phyloP scores from a whole-genome alignment of 1,284 basidiomycete species.

The Ganoderma sp. region DNA sequence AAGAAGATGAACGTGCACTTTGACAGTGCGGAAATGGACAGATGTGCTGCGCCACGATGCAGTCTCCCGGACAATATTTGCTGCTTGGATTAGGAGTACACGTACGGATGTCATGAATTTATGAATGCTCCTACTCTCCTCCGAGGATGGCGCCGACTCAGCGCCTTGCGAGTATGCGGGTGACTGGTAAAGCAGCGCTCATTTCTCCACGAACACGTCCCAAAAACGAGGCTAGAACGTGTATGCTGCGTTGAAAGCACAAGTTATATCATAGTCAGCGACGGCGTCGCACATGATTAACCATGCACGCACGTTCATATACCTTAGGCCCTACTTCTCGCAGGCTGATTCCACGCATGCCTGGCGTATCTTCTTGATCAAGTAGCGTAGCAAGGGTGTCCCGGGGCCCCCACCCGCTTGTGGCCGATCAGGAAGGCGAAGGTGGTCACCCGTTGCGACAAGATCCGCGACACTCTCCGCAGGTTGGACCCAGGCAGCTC shows the following conservation, averaged over 20 bases:
- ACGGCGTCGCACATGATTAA: background rate
- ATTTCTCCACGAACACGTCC: slow-evolving; percentile 10
- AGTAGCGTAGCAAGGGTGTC: slow-evolving; percentile 37
- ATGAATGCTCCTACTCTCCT: background rate
- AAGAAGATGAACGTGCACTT: background rate
- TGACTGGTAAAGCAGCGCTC: background rate
- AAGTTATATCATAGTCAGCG: background rate
- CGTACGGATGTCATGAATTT: background rate
- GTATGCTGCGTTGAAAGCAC: background rate
- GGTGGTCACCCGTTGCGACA: slow-evolving; percentile 4
- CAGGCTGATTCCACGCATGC: slow-evolving; percentile 17
- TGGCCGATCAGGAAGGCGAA: slow-evolving; percentile 5
- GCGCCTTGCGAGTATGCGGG: background rate
- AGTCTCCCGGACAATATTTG: background rate
- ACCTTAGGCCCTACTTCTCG: background rate
- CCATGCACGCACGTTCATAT: background rate
- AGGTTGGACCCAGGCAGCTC: slow-evolving; percentile 30
- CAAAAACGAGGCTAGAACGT: slow-evolving; percentile 16
- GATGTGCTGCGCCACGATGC: background rate
- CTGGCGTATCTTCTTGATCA: slow-evolving; percentile 34
- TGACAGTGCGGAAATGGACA: slow-evolving; percentile 1
- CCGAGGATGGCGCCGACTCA: background rate
- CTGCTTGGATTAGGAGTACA: background rate
- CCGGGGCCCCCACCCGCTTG: slow-evolving; percentile 21
- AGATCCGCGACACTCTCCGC: slow-evolving; percentile 20